A percentile compares a stretch with the other conserved stretches of the same genome.
phyloP scores from a whole-genome alignment of 345 rosid species.

The Hibiscus syriacus region DNA sequence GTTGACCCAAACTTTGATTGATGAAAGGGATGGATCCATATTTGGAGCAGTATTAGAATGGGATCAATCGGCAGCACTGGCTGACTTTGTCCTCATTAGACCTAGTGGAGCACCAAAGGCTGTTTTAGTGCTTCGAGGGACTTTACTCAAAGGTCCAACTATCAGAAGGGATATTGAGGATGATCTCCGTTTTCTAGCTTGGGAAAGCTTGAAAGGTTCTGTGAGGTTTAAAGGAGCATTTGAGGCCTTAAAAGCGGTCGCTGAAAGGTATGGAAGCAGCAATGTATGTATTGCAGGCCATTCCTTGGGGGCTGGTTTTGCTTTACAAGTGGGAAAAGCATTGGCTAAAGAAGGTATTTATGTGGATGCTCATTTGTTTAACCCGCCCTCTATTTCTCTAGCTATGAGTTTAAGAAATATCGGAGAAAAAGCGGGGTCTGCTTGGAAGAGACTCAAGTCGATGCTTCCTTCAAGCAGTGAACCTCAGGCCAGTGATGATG shows the following conservation, averaged over 20 bases:
- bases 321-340: slow-evolving; percentile 87
- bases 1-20: no score
- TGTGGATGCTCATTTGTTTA: slow-evolving; percentile 88
- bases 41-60: no score
- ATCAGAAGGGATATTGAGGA: slow-evolving; percentile 80
- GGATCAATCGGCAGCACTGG: slow-evolving; percentile 71
- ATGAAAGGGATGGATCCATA: no score
- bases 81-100: slow-evolving; percentile 67
- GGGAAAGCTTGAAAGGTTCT: no score
- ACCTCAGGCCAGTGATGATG: no score
- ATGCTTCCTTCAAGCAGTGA: no score
- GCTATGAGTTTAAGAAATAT: no score
- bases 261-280: slow-evolving; percentile 68
- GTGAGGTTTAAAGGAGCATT: slow-evolving; percentile 68
- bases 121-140: no score
- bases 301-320: no score
- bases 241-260: slow-evolving; percentile 50
- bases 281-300: slow-evolving; percentile 67
- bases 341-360: slow-evolving; percentile 72
- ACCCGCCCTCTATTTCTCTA: no score
- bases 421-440: no score
- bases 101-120: slow-evolving; percentile 94
- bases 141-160: slow-evolving; percentile 71
- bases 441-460: no score
- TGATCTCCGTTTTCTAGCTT: slow-evolving; percentile 87